Conservation (phyloP, 2,329 filamentous ascomycete species). For the Fusarium scirpi region DNA sequence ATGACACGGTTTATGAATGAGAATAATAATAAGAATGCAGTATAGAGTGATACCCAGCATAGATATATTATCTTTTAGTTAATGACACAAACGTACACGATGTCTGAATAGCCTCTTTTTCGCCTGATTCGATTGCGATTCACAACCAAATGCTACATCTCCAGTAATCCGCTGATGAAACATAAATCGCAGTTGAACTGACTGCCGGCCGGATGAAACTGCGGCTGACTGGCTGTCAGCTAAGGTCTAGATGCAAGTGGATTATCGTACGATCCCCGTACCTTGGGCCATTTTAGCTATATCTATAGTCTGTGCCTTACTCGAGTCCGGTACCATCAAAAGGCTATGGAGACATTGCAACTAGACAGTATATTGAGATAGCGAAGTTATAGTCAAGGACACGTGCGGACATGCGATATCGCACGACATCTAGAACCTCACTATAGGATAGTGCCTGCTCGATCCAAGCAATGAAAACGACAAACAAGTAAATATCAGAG, state of each 20-base stretch:
- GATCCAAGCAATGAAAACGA: too few species aligned
- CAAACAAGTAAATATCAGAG: too few species aligned
- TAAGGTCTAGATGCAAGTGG: background rate
- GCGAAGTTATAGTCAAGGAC: background rate
- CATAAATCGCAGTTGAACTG: background rate
- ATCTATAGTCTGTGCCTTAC: background rate
- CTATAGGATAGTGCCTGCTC: fast-evolving
- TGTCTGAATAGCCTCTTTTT: background rate
- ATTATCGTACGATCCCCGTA: background rate
- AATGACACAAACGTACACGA: background rate
- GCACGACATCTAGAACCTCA: too few species aligned
- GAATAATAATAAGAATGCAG: background rate
- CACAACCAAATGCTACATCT: fast-evolving
- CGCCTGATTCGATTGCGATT: background rate
- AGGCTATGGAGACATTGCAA: background rate
- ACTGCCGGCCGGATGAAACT: background rate
- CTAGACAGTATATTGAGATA: background rate
- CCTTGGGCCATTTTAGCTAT: background rate
- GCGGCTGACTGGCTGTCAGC: background rate
- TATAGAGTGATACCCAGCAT: constrained; percentile 3
- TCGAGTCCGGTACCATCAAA: background rate
- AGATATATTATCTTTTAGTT: background rate
- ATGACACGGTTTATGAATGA: constrained; percentile 2
- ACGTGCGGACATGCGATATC: too few species aligned
- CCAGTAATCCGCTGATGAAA: fast-evolving